These are phyloP conservation scores for Biancaea sappan DNA, from an alignment of 306 rosid genomes.

Conservation along the genomic window DNA sequence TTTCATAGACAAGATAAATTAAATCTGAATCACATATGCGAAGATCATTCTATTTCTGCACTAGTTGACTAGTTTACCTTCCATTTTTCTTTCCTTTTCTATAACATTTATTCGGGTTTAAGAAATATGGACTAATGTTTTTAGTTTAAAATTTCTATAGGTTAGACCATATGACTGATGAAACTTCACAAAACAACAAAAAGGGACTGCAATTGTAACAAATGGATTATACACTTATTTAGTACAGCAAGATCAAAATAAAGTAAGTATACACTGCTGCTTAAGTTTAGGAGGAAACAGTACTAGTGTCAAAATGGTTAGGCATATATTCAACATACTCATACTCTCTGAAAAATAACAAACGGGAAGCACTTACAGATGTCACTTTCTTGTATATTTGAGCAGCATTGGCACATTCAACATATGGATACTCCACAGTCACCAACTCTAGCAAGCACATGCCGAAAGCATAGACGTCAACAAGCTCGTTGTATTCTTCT, in stretches of 20 bases:
- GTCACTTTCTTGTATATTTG: constrained; percentile 99
- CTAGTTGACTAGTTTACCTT: background rate
- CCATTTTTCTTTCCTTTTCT: background rate
- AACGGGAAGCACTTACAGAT: constrained; percentile 61
- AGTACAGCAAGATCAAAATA: constrained; percentile 19
- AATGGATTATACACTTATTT: constrained; percentile 5
- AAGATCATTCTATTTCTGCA: background rate
- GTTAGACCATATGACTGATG: constrained; percentile 1
- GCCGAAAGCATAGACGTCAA: constrained; percentile 96
- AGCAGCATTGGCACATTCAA: constrained; percentile 95
- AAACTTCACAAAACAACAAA: constrained; percentile 18
- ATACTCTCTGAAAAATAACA: background rate
- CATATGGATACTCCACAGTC: constrained; percentile 89
- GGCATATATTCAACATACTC: constrained; percentile 17
- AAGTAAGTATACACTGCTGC: constrained; percentile 1
- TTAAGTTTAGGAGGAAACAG: constrained; percentile 18
- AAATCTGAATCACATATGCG: background rate
- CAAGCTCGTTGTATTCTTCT: constrained; percentile 96
- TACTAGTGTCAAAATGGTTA: constrained; percentile 15
- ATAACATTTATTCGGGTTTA: constrained; percentile 5
- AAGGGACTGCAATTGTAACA: background rate
- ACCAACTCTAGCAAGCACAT: constrained; percentile 97
- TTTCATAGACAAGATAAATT: constrained; percentile 19
- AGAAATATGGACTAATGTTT: background rate
- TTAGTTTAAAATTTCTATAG: background rate